Evolutionary conservation across 1,284 basidiomycete genomes (phyloP), one percentile per base, ranked within the genome.

Genomic region (Marasmius oreades): DNA sequence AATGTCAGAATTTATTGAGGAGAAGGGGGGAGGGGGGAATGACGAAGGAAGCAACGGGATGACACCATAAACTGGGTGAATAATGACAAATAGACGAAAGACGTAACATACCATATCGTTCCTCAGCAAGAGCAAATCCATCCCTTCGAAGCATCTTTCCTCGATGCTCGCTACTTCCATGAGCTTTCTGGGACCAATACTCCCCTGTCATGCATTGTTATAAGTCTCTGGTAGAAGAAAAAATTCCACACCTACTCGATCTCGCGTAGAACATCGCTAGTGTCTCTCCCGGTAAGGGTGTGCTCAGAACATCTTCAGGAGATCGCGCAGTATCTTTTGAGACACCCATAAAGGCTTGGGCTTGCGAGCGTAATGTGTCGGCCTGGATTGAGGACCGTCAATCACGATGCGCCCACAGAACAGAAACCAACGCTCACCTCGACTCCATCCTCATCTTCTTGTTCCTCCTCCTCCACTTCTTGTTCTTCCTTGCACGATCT

Each of bases 261-360:
- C 94, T 83, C 11, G 88, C 84, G 66, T 95, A 97, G 70, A 96
- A 96, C 69, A 81, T 78, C 0, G 91, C 86, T 6, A 96, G 71
- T 0, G 88, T 92, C 69, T 97, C 95, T n/a, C 93, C 92, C 0
- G 93, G 92, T 5, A 89, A 76, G 0, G 95, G 95, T 0, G 93
- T 95, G 58, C 88, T 90, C 44, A 93, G 67, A 0, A 84, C 70
- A 61, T 95, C 93, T 64, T 93, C 91, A 0, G 81, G 75, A 0
- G 88, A 84, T 2, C 84, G 76, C 0, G 77, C 75, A 2, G 77
- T 69, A 61, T 92, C 88, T 64, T 85, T 90, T 0, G 77, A 70
- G 0, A 89, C 86, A 8, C 87, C 90, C 77, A 92, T 82, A 67
- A 94, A 92, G 0, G 77, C 80, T 0, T 81, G 78, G 0, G 90